These are phyloP conservation scores for Termitomyces sp. DNA, from an alignment of 768 basidiomycete genomes.

Conservation along the genomic window DNA sequence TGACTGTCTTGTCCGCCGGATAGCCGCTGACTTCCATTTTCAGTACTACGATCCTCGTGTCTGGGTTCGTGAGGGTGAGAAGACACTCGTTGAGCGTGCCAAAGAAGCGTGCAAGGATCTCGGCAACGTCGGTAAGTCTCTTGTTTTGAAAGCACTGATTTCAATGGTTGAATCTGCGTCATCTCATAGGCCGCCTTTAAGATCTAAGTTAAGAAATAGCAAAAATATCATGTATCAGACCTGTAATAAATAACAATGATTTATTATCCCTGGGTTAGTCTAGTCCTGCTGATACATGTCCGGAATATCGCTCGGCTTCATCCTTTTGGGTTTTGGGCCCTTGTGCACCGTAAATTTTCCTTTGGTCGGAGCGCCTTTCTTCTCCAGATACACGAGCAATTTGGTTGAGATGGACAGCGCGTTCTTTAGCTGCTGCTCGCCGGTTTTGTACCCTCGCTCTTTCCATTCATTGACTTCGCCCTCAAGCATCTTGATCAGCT, in stretches of 20 bases:
- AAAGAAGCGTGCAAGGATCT: slow-evolving; percentile 93
- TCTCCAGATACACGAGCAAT: slow-evolving; percentile 3
- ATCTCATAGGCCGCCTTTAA: neutral
- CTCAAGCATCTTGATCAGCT: neutral
- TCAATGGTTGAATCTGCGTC: neutral
- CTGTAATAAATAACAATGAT: neutral
- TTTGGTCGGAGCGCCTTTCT: neutral
- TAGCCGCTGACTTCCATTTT: slow-evolving; percentile 1
- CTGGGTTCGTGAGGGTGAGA: slow-evolving; percentile 98
- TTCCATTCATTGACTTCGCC: neutral
- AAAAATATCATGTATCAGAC: neutral
- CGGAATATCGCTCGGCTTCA: neutral
- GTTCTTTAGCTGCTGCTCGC: too few species aligned
- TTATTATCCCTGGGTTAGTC: neutral
- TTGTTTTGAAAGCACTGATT: neutral
- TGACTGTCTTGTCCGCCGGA: neutral
- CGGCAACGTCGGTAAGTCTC: slow-evolving; percentile 43
- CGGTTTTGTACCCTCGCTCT: neutral
- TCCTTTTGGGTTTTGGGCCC: slow-evolving; percentile 8
- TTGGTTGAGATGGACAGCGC: neutral
- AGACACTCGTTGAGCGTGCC: slow-evolving; percentile 82
- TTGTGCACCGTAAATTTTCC: slow-evolving; percentile 2
- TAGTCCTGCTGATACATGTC: slow-evolving; percentile 7
- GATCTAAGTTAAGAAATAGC: neutral
- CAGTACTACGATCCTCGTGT: slow-evolving; percentile 94